Percentiles rank a stretch among this genome's conserved stretches.
phyloP scores from a whole-genome alignment of 805 yeast species.

The Schwanniomyces occidentalis region DNA sequence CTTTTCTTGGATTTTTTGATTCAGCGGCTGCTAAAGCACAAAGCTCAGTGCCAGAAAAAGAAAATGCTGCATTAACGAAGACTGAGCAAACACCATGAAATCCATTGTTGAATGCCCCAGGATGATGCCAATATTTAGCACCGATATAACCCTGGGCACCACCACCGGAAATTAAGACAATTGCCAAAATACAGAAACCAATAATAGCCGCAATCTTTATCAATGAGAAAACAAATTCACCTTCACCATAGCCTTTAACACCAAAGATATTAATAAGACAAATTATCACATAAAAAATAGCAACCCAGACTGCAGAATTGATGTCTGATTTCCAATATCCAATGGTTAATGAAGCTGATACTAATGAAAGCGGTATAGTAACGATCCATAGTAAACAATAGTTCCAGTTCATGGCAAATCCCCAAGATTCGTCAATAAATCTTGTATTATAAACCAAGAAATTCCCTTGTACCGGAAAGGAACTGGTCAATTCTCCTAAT shows the following conservation, averaged over 20 bases:
- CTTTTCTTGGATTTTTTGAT: slow-evolving; percentile 37
- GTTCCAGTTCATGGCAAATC: slow-evolving; percentile 57
- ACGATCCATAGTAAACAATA: slow-evolving; percentile 40
- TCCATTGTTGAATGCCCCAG: slow-evolving; percentile 44
- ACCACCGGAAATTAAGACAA: slow-evolving; percentile 38
- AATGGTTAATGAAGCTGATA: slow-evolving; percentile 39
- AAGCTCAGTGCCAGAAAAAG: slow-evolving; percentile 38
- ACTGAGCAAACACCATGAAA: slow-evolving; percentile 38
- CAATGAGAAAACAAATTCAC: slow-evolving; percentile 31
- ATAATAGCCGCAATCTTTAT: slow-evolving; percentile 34
- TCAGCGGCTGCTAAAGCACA: slow-evolving; percentile 42
- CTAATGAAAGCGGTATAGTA: slow-evolving; percentile 38
- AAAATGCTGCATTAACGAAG: slow-evolving; percentile 36
- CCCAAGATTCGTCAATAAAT: slow-evolving; percentile 61
- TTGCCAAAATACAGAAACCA: slow-evolving; percentile 37
- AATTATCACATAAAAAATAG: slow-evolving; percentile 31
- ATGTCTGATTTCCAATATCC: slow-evolving; percentile 31
- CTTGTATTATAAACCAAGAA: slow-evolving; percentile 59
- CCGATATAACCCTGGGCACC: slow-evolving; percentile 37
- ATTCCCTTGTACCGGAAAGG: slow-evolving; percentile 65
- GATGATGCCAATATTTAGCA: slow-evolving; percentile 31
- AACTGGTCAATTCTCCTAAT: slow-evolving; percentile 58
- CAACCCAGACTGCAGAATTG: slow-evolving; percentile 39
- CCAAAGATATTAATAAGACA: slow-evolving; percentile 32
- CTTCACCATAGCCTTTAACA: slow-evolving; percentile 39